Base-by-base conservation (phyloP, 2,329 filamentous ascomycete species). In the Trichoderma arundinaceum region DNA sequence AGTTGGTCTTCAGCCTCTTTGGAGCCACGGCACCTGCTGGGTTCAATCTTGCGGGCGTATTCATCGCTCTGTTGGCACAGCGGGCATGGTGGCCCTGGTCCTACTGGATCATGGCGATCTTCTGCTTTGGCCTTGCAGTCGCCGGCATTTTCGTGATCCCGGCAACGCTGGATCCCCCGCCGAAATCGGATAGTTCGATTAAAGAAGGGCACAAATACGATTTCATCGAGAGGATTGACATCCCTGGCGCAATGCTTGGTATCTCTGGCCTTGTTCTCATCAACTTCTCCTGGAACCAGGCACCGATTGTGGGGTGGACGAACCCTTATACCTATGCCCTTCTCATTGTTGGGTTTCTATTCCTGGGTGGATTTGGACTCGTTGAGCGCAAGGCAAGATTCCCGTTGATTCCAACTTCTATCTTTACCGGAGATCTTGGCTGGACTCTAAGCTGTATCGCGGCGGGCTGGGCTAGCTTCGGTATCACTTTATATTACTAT, bases 241-340 rank as follows among this genome's bases (percentile, higher is more conserved):
- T 77, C 12, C 71, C 72, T 4, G 78, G 77, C 6, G 74, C 74
- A 9, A 19, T 75, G 28, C 68, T 73, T 1, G 86, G 86, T 1
- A 78, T 88, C 19, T 76, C 77, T 0, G 83, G 80, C 0, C 77
- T 89, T 33, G 78, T 86, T 0, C 75, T 89, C 4, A 79, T 89
- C 73, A 88, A 88, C 70, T 84, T 89, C 68, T 83, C 86, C 0
- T 88, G 85, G 84, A 89, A 88, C 70, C 85, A 89, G 72, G 86
- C 82, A 0, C 81, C 84, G 1, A 76, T 83, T 0, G 83, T 81
- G 2, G 84, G 85, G 1, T 89, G 86, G 87, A 65, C 76, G 5
- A 76, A 79, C 8, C 77, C 83, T 1, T 86, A 86, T 68, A 78
- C 86, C 33, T 84, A 83, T 70, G 73, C 82, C 1, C 73, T 83